Evolutionary conservation across 345 rosid genomes (phyloP), one percentile per base, ranked within the genome.

Genomic region (Linum tenue): DNA sequence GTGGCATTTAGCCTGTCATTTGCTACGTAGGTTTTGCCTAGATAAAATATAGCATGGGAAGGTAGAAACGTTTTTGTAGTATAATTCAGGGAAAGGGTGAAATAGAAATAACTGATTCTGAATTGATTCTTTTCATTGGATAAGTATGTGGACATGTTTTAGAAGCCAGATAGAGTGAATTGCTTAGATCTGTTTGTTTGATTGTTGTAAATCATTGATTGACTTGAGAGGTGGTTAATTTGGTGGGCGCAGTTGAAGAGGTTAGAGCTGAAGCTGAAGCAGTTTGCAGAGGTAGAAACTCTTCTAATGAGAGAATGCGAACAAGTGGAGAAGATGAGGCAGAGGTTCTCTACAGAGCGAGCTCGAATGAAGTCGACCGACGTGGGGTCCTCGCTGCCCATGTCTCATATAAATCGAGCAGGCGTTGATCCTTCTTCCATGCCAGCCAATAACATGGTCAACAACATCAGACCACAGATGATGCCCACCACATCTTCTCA

Each of bases 261-360:
- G 69, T 71, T 94, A 87, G 99, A 94, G 85, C 86, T 94, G 65
- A 94, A 94, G 79, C 80, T 90, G 82, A 94, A 94, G 82, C 99
- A 90, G 79, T 94, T 94, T 77, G 95, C 99, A n/a, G 99, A 94
- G 71, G 85, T 94, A 2, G 99, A 94, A 78, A 84, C 95, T 66
- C 64, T 88, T 72, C 78, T 94, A 67, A 88, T 90, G 96, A 86
- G 89, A 79, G 99, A 94, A 77, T 90, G 95, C 42, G 97, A 94
- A 69, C 99, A 94, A 83, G 95, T 90, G 62, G 97, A 94, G 77
- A 90, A 86, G 82, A 64, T 89, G 1, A 90, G 99, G 72, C 99
- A 86, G 80, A 84, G 92, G 75, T 79, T 80, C 73, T 83, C 86
- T 16, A 77, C 89, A 3, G 99, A 94, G 75, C 76, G 90, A 56